Conservation (phyloP, 768 basidiomycete genomes). For the Pleurotus eryngii region DNA sequence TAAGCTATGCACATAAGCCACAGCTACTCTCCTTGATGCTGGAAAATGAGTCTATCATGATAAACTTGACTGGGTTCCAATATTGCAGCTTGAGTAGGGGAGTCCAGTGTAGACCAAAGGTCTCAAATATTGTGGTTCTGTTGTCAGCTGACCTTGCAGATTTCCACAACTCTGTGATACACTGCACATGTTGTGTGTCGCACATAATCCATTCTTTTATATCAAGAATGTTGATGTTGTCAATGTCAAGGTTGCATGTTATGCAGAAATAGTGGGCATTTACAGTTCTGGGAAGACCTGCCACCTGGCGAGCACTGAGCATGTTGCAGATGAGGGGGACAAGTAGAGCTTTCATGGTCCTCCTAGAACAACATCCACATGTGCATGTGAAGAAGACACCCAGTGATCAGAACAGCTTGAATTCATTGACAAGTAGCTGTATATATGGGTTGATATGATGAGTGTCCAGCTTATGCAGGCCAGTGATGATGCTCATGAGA, state of each 20-base stretch:
- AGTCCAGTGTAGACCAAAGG: slow-evolving; percentile 24
- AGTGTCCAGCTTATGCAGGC: too few species aligned
- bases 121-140: slow-evolving; percentile 11
- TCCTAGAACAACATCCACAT: too few species aligned
- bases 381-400: too few species aligned
- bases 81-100: slow-evolving; percentile 29
- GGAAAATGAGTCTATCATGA: slow-evolving; percentile 22
- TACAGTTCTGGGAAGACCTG: background rate
- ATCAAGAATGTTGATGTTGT: slow-evolving; percentile 17
- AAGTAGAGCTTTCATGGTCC: background rate
- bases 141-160: slow-evolving; percentile 10
- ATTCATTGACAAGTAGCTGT: too few species aligned
- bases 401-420: too few species aligned
- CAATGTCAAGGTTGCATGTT: slow-evolving; percentile 11
- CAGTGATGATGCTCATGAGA: too few species aligned
- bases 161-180: slow-evolving; percentile 14
- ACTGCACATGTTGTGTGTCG: slow-evolving; percentile 9
- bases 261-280: slow-evolving; percentile 20
- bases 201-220: slow-evolving; percentile 12
- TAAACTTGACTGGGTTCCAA: slow-evolving; percentile 25
- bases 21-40: too few species aligned
- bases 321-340: background rate
- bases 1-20: too few species aligned
- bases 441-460: too few species aligned
- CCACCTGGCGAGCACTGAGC: background rate